Percentiles rank a stretch among this genome's conserved stretches.
phyloP scores from a whole-genome alignment of 192 early-diverging fungal genomes.

The Coemansia sp. region DNA sequence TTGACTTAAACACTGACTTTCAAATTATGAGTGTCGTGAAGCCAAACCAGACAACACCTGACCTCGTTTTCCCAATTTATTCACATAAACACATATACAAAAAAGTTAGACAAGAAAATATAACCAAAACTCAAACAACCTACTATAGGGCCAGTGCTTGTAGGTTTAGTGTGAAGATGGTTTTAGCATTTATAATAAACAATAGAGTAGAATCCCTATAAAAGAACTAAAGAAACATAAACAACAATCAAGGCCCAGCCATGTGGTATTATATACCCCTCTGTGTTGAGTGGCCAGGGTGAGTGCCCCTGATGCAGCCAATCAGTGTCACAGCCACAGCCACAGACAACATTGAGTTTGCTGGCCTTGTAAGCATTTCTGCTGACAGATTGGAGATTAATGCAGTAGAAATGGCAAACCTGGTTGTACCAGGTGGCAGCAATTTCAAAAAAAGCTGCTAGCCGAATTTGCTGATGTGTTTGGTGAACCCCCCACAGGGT shows the following conservation, averaged over 20 bases:
- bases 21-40: background rate
- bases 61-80: constrained; percentile 38
- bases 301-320: too few relatives aligned
- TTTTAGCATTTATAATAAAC: too few relatives aligned
- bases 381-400: background rate
- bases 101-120: constrained; percentile 13
- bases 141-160: constrained; percentile 35
- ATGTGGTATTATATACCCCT: too few relatives aligned
- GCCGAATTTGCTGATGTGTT: too few relatives aligned
- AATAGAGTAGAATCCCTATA: too few relatives aligned
- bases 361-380: background rate
- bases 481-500: too few relatives aligned
- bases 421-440: background rate
- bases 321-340: too few relatives aligned
- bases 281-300: too few relatives aligned
- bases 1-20: too few relatives aligned
- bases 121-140: constrained; percentile 24
- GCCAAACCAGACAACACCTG: constrained; percentile 15
- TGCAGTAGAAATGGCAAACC: background rate
- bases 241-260: too few relatives aligned
- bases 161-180: too few relatives aligned
- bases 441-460: background rate
- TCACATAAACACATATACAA: constrained; percentile 12
- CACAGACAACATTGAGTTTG: background rate
- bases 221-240: too few relatives aligned